Base-by-base conservation (phyloP, 2,329 filamentous ascomycete species). In the Phaeomoniella chlamydospora region DNA sequence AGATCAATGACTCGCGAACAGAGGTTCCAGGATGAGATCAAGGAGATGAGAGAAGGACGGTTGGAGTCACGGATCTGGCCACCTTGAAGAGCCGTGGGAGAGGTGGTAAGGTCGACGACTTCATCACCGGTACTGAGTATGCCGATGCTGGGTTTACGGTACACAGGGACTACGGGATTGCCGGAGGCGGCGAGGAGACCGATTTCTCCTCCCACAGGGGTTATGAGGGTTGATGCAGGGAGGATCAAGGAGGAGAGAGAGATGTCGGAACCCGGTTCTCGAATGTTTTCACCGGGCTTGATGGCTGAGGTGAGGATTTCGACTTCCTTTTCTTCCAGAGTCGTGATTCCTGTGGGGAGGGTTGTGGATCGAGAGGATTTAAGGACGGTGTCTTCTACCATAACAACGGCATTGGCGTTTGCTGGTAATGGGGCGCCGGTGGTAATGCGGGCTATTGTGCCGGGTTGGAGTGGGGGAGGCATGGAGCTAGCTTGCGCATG, bases 101-200 rank as follows among this genome's bases (percentile, higher is more conserved):
- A 63, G 0, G 65, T 60, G 0, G 70, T 73, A 48, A 90, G 78
- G 42, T 79, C 72, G 4, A 94, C 78, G 34, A 98, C 83, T 56
- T 98, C 90, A 51, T 98, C 88, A 15, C 90, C 90, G 0, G 90
- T 98, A 35, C 87, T 94, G 13, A 98, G 60, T 2, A 98, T 77
- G 4, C 87, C 90, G 5, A 98, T 67, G 5, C 83, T 61, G 1
- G 90, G 88, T 37, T 76, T 77, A 34, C 69, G 73, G 58, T 80
- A 94, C 4, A 88, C 70, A 11, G 68, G 67, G 3, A 92, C 80
- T 34, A 77, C 67, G 6, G 64, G 62, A 2, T 78, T 77, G 4
- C 90, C 90, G 0, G 90, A 83, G 1, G 87, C 84, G 2, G 87
- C 85, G 2, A 98, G 68, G 0, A 96, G 65, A 1, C 90, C 90